These are phyloP conservation scores for Lupinus albus DNA, from an alignment of 306 rosid genomes.

Conservation along the genomic window DNA sequence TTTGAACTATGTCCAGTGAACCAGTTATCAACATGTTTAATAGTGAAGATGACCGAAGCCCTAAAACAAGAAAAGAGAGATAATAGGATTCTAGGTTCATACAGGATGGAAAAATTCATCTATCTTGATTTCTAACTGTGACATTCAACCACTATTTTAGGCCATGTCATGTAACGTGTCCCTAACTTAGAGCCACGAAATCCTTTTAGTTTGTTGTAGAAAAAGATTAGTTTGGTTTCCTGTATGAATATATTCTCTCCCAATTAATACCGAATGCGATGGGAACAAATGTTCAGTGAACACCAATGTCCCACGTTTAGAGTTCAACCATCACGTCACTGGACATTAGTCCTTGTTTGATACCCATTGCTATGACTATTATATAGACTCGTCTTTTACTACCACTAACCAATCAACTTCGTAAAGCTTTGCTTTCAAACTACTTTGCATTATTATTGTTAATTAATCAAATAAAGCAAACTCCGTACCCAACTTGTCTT, in stretches of 20 bases:
- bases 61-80: neutral
- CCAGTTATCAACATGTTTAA: neutral
- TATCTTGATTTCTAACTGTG: neutral
- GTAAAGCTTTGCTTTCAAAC: conserved; percentile 41
- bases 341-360: conserved; percentile 33
- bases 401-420: conserved; percentile 30
- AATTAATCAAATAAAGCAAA: conserved; percentile 12
- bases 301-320: conserved; percentile 35
- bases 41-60: neutral
- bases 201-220: neutral
- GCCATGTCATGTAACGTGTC: neutral
- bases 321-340: conserved; percentile 24
- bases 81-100: neutral
- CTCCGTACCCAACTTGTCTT: conserved; percentile 15
- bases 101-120: neutral
- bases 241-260: conserved; percentile 2
- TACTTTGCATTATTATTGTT: conserved; percentile 22
- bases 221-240: no score
- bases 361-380: conserved; percentile 1
- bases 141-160: neutral
- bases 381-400: conserved; percentile 13
- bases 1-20: neutral
- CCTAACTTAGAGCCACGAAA: conserved; percentile 5
- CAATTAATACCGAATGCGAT: neutral
- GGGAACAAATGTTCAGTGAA: conserved; percentile 32